Conservation (phyloP, 352 stramenopile species). For the Phytopythium aichiense region DNA sequence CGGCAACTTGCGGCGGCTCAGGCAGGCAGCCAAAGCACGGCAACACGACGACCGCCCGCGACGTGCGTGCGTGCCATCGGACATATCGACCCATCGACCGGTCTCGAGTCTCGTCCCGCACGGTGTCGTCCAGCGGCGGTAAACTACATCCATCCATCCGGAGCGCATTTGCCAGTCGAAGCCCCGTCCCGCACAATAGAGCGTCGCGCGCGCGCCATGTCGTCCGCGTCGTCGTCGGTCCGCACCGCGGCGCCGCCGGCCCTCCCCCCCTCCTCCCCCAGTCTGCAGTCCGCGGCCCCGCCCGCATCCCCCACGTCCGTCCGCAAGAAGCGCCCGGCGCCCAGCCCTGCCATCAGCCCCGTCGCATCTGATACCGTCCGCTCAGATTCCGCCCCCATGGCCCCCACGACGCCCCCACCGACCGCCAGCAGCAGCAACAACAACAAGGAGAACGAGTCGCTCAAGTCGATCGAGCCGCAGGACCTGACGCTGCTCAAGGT, state of each 20-base stretch:
- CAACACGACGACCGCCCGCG: too few relatives aligned
- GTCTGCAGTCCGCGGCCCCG: not conserved
- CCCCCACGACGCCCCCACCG: not conserved
- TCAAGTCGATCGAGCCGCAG: constrained; percentile 39
- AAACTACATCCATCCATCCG: too few relatives aligned
- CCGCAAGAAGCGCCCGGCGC: constrained; percentile 1
- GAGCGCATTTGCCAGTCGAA: too few relatives aligned
- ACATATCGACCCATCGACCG: too few relatives aligned
- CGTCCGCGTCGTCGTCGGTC: not conserved
- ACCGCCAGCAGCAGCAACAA: not conserved
- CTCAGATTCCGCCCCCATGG: not conserved
- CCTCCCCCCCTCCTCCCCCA: not conserved
- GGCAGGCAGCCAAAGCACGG: too few relatives aligned
- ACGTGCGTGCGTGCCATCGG: not conserved
- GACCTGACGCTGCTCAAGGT: constrained; percentile 80
- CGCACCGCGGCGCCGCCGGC: not conserved
- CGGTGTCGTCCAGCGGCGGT: too few relatives aligned
- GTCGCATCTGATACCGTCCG: not conserved
- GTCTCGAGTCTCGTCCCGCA: too few relatives aligned
- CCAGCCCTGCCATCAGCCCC: not conserved
- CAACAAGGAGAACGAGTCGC: not conserved
- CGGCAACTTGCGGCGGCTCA: not conserved
- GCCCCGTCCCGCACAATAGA: too few relatives aligned
- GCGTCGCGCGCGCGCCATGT: not conserved
- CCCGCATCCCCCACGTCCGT: not conserved